These are phyloP conservation scores for Chaetothyriales sp. DNA, from an alignment of 2,329 filamentous ascomycete genomes.

Conservation along the genomic window DNA sequence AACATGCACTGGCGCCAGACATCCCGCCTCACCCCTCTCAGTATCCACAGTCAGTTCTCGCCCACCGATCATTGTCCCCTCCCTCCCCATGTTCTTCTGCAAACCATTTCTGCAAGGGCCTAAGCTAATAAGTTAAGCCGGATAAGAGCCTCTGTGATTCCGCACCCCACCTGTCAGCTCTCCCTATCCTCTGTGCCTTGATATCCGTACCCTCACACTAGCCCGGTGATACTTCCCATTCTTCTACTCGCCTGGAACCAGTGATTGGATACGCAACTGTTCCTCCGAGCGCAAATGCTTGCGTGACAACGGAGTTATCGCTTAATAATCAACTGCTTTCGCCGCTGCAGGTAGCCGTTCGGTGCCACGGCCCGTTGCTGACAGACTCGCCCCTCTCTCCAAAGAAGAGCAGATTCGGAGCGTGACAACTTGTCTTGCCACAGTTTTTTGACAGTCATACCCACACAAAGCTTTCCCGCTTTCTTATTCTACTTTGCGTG, in stretches of 20 bases:
- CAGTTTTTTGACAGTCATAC: too few species aligned
- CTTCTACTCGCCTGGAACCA: too few species aligned
- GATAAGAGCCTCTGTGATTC: background rate
- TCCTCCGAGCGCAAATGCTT: too few species aligned
- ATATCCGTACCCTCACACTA: background rate
- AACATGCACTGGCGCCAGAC: background rate
- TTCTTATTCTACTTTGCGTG: too few species aligned
- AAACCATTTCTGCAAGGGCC: background rate
- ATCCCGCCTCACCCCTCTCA: background rate
- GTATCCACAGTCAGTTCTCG: background rate
- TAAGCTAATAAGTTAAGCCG: background rate
- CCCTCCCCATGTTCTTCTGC: background rate
- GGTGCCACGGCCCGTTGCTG: background rate
- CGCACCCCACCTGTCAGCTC: background rate
- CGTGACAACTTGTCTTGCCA: too few species aligned
- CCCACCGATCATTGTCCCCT: background rate
- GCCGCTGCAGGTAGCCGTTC: background rate
- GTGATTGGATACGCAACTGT: too few species aligned
- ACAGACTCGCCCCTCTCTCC: background rate
- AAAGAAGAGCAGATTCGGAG: background rate
- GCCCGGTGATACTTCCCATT: too few species aligned
- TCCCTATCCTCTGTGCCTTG: background rate
- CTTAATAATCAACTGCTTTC: background rate
- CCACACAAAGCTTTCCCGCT: too few species aligned
- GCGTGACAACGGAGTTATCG: too few species aligned